Evolutionary conservation across 2,329 filamentous ascomycete genomes (phyloP).

Genomic region (Venturia effusa): DNA sequence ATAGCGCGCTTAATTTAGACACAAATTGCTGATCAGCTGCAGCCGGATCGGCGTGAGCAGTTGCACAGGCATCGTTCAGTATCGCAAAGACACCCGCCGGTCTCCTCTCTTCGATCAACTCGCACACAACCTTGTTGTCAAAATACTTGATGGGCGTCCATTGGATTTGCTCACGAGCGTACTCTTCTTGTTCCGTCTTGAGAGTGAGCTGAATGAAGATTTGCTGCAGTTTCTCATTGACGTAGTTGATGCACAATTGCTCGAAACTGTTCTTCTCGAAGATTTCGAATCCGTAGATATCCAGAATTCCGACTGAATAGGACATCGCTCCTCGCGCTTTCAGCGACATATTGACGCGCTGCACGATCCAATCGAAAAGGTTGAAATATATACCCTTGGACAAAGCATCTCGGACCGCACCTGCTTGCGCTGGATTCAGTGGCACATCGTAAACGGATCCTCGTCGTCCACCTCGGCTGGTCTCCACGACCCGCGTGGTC

Average conservation of each 20-base stretch:
- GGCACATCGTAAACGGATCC: conserved; percentile 64
- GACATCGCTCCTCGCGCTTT: conserved; percentile 63
- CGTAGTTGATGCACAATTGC: conserved; percentile 98
- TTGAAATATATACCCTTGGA: conserved; percentile 96
- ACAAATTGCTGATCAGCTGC: conserved; percentile 96
- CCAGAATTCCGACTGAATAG: conserved; percentile 90
- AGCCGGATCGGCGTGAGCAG: conserved; percentile 89
- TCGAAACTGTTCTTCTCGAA: conserved; percentile 98
- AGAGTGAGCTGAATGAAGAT: conserved; percentile 97
- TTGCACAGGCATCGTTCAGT: conserved; percentile 94
- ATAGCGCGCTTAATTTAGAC: conserved; percentile 81
- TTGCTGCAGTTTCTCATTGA: conserved; percentile 97
- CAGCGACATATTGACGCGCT: conserved; percentile 79
- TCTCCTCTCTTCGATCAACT: conserved; percentile 83
- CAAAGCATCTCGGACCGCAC: conserved; percentile 77
- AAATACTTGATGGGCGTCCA: conserved; percentile 99
- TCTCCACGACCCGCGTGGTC: conserved; percentile 76
- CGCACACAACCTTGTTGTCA: conserved; percentile 98
- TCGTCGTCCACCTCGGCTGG: conserved; percentile 52
- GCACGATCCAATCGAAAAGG: conserved; percentile 96
- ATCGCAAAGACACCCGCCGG: conserved; percentile 91
- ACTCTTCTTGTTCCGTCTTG: conserved; percentile 96
- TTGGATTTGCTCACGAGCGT: conserved; percentile 87
- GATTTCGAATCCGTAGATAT: conserved; percentile 99
- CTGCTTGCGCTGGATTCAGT: conserved; percentile 77